These are phyloP conservation scores for Rhodofomes roseus DNA, from an alignment of 1,284 basidiomycete species.

Conservation along the genomic window DNA sequence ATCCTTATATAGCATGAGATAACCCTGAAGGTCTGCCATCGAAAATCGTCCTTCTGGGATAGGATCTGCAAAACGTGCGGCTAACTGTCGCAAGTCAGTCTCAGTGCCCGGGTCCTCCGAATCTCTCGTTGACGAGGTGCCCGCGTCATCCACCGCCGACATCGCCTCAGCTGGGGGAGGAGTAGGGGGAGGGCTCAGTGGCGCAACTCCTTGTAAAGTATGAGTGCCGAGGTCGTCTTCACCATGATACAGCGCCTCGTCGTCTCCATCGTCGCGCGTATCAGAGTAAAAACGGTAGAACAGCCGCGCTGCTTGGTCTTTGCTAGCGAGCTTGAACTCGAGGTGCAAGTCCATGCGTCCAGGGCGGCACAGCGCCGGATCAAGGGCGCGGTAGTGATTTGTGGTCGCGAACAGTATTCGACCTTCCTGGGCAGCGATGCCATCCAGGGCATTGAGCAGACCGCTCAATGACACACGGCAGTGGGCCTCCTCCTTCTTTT, in stretches of 20 bases:
- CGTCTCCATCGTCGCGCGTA: slow-evolving; percentile 26
- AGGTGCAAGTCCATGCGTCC: slow-evolving; percentile 80
- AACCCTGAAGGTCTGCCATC: slow-evolving; percentile 74
- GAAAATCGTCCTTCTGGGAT: slow-evolving; percentile 67
- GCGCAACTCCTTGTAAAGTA: background rate
- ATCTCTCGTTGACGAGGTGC: background rate
- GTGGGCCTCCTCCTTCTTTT: slow-evolving; percentile 12
- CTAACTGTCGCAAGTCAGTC: slow-evolving; percentile 40
- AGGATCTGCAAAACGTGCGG: slow-evolving; percentile 49
- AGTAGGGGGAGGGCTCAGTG: background rate
- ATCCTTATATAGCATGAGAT: slow-evolving; percentile 68
- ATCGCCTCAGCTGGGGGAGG: background rate
- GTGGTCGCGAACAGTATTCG: slow-evolving; percentile 76
- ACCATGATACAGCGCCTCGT: background rate
- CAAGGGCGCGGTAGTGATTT: slow-evolving; percentile 64
- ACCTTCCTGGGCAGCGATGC: slow-evolving; percentile 73
- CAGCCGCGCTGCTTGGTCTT: slow-evolving; percentile 59
- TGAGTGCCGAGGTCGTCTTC: no score
- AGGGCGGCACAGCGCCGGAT: slow-evolving; percentile 71
- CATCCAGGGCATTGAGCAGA: slow-evolving; percentile 72
- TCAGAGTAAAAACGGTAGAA: slow-evolving; percentile 68
- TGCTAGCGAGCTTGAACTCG: slow-evolving; percentile 67
- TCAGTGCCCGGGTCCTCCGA: slow-evolving; percentile 25
- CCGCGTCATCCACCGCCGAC: background rate
- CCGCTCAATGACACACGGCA: slow-evolving; percentile 63